A percentile compares a stretch with the other conserved stretches of the same genome.
phyloP scores from a whole-genome alignment of 179 eudicot species.

The Vitellaria paradoxa region DNA sequence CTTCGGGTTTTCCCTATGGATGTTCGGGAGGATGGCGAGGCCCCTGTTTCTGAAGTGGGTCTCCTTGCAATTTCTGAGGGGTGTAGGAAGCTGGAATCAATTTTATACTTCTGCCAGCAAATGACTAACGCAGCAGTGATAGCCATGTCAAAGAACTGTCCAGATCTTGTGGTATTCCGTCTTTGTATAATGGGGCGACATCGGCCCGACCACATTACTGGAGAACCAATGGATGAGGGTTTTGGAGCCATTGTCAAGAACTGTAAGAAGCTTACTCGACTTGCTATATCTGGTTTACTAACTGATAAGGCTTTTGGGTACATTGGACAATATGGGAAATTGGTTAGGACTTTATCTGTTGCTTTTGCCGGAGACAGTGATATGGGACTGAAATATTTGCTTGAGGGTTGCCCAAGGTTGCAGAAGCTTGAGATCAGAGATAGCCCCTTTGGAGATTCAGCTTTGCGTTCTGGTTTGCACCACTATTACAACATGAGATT shows the following conservation, averaged over 20 bases:
- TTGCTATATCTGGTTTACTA: constrained; percentile 76
- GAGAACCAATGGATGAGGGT: constrained; percentile 89
- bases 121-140: constrained; percentile 90
- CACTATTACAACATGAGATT: constrained; percentile 86
- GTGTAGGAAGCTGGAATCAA: constrained; percentile 61
- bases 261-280: constrained; percentile 81
- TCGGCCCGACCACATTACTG: constrained; percentile 64
- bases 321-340: constrained; percentile 67
- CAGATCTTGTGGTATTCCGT: constrained; percentile 71
- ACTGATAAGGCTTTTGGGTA: constrained; percentile 75
- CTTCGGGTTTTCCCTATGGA: constrained; percentile 91
- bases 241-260: constrained; percentile 93
- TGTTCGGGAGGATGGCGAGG: constrained; percentile 64
- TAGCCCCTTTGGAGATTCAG: constrained; percentile 82
- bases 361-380: constrained; percentile 94
- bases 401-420: constrained; percentile 80
- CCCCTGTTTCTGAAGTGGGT: constrained; percentile 81
- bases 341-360: constrained; percentile 72
- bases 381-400: constrained; percentile 69
- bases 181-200: constrained; percentile 86
- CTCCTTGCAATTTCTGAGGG: constrained; percentile 79
- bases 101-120: constrained; percentile 77
- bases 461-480: constrained; percentile 58
- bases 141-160: constrained; percentile 80
- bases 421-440: constrained; percentile 94